phyloP scores from a whole-genome alignment of 2,329 filamentous ascomycete genomes.

The Epichloe amarillans region DNA sequence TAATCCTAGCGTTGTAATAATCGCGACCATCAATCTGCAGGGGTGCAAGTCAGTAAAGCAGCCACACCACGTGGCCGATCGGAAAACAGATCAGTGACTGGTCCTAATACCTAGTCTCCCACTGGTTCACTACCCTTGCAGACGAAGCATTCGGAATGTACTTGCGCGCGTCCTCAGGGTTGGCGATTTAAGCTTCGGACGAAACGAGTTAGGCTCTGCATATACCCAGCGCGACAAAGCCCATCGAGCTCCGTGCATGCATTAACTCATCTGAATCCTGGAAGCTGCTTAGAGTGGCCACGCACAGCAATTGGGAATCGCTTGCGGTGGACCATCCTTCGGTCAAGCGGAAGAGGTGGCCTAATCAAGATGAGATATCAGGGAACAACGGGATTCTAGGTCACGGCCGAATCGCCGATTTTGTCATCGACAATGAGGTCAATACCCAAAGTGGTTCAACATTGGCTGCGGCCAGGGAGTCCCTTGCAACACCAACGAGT shows the following conservation, averaged over 20 bases:
- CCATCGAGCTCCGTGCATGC: background rate
- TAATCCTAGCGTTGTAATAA: too few species aligned
- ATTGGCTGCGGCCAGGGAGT: background rate
- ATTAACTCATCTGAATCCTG: background rate
- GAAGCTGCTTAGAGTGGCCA: background rate
- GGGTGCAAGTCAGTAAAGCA: too few species aligned
- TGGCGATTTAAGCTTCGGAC: background rate
- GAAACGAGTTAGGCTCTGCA: background rate
- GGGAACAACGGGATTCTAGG: background rate
- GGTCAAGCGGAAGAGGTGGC: background rate
- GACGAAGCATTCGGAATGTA: too few species aligned
- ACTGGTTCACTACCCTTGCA: too few species aligned
- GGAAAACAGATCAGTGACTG: too few species aligned
- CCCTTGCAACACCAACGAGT: background rate
- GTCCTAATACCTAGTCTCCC: too few species aligned
- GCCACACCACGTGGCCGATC: too few species aligned
- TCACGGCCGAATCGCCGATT: background rate
- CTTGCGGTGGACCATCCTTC: too few species aligned
- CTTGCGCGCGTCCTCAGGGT: too few species aligned
- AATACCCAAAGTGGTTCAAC: background rate
- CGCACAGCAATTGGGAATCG: too few species aligned
- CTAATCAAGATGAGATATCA: background rate
- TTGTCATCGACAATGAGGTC: constrained; percentile 1
- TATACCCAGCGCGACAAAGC: background rate
- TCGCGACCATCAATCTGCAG: too few species aligned